Percentiles rank a stretch among this genome's conserved stretches.
Evolutionary conservation across 345 rosid species (phyloP).

Genomic region (Passiflora organensis): DNA sequence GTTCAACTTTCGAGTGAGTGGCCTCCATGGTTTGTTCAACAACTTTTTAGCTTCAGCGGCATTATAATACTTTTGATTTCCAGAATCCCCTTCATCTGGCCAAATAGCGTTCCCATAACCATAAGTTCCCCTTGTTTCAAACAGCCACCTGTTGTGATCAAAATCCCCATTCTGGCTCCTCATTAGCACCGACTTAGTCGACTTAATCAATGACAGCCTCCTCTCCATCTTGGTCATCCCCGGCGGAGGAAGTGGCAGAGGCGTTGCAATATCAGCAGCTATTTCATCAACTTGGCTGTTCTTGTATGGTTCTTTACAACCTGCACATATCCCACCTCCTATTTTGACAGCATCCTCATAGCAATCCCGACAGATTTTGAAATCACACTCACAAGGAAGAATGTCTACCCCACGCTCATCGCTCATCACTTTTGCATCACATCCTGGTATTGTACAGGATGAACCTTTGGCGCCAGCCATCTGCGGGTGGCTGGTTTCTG

Average conservation of each 20-base stretch:
- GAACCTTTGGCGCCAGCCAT: conserved; percentile 98
- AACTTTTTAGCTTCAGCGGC: conserved; percentile 58
- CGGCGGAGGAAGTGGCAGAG: conserved; percentile 59
- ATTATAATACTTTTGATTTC: conserved; percentile 46
- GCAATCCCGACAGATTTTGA: conserved; percentile 88
- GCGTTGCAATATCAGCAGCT: conserved; percentile 47
- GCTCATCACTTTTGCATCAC: conserved; percentile 93
- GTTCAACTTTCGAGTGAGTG: conserved; percentile 83
- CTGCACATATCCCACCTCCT: conserved; percentile 82
- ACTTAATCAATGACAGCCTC: conserved; percentile 88
- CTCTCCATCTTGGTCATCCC: conserved; percentile 81
- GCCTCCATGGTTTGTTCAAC: conserved; percentile 93
- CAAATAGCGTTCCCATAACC: conserved; percentile 97
- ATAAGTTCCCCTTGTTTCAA: conserved; percentile 85
- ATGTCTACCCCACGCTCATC: conserved; percentile 84
- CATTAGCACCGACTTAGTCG: conserved; percentile 71
- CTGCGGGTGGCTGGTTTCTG: conserved; percentile 85
- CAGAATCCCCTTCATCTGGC: conserved; percentile 74
- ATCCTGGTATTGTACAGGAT: conserved; percentile 80
- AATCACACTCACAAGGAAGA: conserved; percentile 96
- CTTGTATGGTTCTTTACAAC: conserved; percentile 85
- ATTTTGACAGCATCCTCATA: conserved; percentile 80
- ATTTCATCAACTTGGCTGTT: conserved; percentile 65
- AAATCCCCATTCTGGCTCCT: conserved; percentile 96
- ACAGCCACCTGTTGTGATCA: conserved; percentile 91